Percentiles rank a stretch among this genome's conserved stretches.
Evolutionary conservation across 139 green algal species (phyloP).

Genomic region (Micractinium conductrix): DNA sequence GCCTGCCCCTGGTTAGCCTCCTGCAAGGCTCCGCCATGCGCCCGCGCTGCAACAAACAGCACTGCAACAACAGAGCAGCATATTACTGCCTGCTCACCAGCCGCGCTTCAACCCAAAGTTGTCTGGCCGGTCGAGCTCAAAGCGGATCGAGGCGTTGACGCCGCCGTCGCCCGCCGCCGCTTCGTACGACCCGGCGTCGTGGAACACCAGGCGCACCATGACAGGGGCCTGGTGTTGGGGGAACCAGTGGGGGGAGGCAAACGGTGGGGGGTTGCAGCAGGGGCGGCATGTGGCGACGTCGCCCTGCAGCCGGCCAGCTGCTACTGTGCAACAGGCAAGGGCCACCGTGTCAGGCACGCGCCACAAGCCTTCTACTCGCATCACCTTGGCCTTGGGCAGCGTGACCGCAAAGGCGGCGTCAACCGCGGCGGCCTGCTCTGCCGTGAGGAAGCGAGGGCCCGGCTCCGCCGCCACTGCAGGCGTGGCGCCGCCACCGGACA

Average conservation of each 20-base stretch:
- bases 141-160: constrained; percentile 83
- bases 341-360: no score
- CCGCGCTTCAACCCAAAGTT: constrained; percentile 89
- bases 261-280: background rate
- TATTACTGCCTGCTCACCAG: constrained; percentile 37
- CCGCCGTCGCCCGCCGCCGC: constrained; percentile 64
- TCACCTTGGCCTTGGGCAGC: constrained; percentile 17
- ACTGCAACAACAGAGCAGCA: background rate
- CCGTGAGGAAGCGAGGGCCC: constrained; percentile 23
- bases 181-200: constrained; percentile 85
- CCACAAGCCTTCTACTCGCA: no score
- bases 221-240: constrained; percentile 64
- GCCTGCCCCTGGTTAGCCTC: no score
- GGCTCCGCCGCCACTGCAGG: background rate
- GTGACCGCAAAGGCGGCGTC: constrained; percentile 20
- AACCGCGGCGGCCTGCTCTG: constrained; percentile 17
- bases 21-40: no score
- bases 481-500: background rate
- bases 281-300: background rate
- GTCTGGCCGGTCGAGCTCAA: constrained; percentile 87
- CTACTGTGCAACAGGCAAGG: no score
- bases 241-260: background rate
- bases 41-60: background rate
- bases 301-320: no score
- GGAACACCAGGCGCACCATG: constrained; percentile 86